A percentile compares a stretch with the other conserved stretches of the same genome.
Conservation (phyloP, 2,329 filamentous ascomycete genomes). For the Pochonia chlamydosporia region DNA sequence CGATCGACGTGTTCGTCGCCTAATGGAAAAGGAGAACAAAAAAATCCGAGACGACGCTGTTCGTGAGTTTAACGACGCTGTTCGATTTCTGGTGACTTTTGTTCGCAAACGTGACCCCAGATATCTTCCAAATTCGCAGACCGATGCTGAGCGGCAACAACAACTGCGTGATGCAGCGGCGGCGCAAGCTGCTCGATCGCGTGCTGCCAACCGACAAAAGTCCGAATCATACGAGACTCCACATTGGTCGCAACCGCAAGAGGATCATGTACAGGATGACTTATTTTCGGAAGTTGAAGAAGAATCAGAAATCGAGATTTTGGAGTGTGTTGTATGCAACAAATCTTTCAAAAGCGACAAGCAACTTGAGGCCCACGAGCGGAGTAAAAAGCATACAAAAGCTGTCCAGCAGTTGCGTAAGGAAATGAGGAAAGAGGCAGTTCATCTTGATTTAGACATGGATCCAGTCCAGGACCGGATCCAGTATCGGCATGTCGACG, state of each 20-base stretch:
- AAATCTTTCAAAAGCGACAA: conserved; percentile 86
- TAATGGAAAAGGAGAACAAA: conserved; percentile 95
- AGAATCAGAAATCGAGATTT: conserved; percentile 51
- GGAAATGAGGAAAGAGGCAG: conserved; percentile 79
- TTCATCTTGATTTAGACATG: conserved; percentile 45
- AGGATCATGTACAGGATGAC: conserved; percentile 45
- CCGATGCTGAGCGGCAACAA: conserved; percentile 75
- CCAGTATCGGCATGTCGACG: neutral
- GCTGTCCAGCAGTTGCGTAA: conserved; percentile 72
- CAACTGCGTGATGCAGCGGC: conserved; percentile 70
- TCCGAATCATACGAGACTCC: conserved; percentile 60
- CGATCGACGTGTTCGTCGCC: conserved; percentile 71
- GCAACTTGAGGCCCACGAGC: conserved; percentile 86
- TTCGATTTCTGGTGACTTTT: conserved; percentile 79
- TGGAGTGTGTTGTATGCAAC: conserved; percentile 73
- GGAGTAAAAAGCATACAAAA: conserved; percentile 93
- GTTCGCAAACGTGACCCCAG: conserved; percentile 87
- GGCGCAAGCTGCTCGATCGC: conserved; percentile 76
- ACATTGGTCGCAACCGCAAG: conserved; percentile 65
- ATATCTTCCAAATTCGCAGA: conserved; percentile 70
- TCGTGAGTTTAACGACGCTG: conserved; percentile 87
- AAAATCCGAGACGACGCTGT: conserved; percentile 75
- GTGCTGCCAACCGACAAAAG: conserved; percentile 75
- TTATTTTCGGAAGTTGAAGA: conserved; percentile 57
- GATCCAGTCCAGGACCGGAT: neutral